Evolutionary conservation across 192 early-diverging fungal genomes (phyloP).

Genomic region (Entomortierella parvispora): DNA sequence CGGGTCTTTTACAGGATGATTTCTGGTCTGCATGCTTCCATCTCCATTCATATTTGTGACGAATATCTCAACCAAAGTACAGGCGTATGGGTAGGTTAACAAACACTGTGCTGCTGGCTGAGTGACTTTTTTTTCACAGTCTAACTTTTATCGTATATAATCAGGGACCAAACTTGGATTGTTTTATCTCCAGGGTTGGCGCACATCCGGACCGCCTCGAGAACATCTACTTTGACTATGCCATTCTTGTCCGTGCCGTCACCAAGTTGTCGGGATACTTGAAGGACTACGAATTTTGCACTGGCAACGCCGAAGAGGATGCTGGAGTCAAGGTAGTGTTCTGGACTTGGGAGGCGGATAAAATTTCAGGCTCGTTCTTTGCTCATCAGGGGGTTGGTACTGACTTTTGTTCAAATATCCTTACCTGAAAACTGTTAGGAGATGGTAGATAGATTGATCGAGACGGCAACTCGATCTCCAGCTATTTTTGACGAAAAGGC

Average conservation of each 20-base stretch:
- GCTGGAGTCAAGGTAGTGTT: slow-evolving; percentile 54
- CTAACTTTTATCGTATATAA: background rate
- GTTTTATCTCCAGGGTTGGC: slow-evolving; percentile 89
- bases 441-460: slow-evolving; percentile 68
- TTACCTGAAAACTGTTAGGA: slow-evolving; percentile 44
- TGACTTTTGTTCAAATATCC: too few relatives aligned
- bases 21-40: slow-evolving; percentile 90
- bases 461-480: slow-evolving; percentile 62
- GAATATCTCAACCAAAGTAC: slow-evolving; percentile 88
- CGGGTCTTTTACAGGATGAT: slow-evolving; percentile 78
- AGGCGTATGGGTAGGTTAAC: slow-evolving; percentile 90
- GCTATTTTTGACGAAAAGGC: slow-evolving; percentile 89
- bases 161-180: slow-evolving; percentile 84
- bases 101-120: too few relatives aligned
- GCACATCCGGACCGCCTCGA: slow-evolving; percentile 88
- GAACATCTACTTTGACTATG: slow-evolving; percentile 95
- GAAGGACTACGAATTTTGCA: slow-evolving; percentile 76
- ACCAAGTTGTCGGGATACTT: slow-evolving; percentile 84
- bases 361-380: too few relatives aligned
- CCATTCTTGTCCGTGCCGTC: slow-evolving; percentile 83
- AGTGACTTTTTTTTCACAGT: background rate
- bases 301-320: slow-evolving; percentile 69
- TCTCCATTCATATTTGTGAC: slow-evolving; percentile 95
- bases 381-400: slow-evolving; percentile 6
- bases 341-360: too few relatives aligned